Conservation (phyloP, 2,329 filamentous ascomycete species). For the Apiospora malaysiana region DNA sequence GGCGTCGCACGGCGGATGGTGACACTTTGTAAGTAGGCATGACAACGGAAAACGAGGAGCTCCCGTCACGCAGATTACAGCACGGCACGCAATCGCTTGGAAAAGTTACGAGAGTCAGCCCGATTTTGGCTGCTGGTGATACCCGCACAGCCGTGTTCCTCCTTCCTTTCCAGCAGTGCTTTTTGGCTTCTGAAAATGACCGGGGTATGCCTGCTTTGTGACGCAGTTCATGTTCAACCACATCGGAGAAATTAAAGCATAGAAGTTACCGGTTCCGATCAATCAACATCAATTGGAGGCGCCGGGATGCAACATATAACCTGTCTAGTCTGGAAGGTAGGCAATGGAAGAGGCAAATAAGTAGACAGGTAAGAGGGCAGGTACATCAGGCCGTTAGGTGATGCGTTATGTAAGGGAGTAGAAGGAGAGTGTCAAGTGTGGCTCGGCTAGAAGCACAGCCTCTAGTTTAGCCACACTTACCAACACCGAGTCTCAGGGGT, state of each 20-base stretch:
- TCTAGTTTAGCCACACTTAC: neutral
- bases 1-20: constrained; percentile 13
- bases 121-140: neutral
- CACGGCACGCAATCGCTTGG: neutral
- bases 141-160: neutral
- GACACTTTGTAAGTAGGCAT: neutral
- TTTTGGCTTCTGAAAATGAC: constrained; percentile 10
- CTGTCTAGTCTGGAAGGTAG: neutral
- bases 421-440: neutral
- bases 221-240: neutral
- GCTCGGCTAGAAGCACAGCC: constrained; percentile 1
- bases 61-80: neutral
- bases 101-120: constrained; percentile 6
- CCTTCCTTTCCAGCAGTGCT: constrained; percentile 10
- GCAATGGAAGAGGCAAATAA: neutral
- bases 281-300: neutral
- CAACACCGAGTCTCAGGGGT: constrained; percentile 18
- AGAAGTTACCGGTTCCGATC: no score
- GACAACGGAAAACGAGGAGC: constrained; percentile 7
- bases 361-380: neutral
- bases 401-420: no score
- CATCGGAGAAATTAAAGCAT: neutral
- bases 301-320: no score
- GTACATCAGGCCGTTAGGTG: no score
- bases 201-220: neutral